These are phyloP conservation scores for Pseudogymnoascus sp. DNA, from an alignment of 2,329 filamentous ascomycete genomes.

Conservation along the genomic window DNA sequence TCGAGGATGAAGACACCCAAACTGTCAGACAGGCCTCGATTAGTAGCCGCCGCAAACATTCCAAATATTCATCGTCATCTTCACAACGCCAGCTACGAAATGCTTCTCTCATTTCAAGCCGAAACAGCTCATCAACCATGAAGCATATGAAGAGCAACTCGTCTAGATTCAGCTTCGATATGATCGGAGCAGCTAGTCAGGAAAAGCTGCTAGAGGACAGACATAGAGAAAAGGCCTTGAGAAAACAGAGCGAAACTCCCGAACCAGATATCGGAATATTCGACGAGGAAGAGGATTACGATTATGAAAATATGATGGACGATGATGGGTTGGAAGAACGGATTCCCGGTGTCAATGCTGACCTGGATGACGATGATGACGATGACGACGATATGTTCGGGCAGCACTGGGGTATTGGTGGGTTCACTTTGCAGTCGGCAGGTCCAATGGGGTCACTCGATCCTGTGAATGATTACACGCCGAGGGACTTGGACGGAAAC, in stretches of 20 bases:
- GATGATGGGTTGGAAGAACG: constrained; percentile 58
- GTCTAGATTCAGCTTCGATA: constrained; percentile 75
- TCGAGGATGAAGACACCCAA: constrained; percentile 10
- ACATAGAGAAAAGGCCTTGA: constrained; percentile 58
- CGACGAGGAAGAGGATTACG: constrained; percentile 48
- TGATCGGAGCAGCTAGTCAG: constrained; percentile 60
- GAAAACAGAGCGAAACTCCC: constrained; percentile 42
- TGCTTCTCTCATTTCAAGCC: constrained; percentile 40
- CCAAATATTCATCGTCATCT: constrained; percentile 30
- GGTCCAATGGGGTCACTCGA: constrained; percentile 42
- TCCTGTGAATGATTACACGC: constrained; percentile 46
- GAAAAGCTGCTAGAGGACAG: constrained; percentile 65
- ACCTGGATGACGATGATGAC: constrained; percentile 28
- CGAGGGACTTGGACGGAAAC: constrained; percentile 46
- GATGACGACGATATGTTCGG: constrained; percentile 42
- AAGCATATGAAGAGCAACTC: constrained; percentile 68
- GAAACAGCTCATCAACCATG: constrained; percentile 37
- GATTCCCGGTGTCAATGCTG: constrained; percentile 51
- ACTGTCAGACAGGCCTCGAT: constrained; percentile 11
- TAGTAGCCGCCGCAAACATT: constrained; percentile 12
- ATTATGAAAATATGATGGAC: constrained; percentile 57
- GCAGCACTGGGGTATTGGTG: constrained; percentile 17
- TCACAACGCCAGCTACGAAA: constrained; percentile 23
- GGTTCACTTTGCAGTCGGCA: constrained; percentile 24
- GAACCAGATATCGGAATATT: constrained; percentile 29